Evolutionary conservation across 768 basidiomycete genomes (phyloP).

Genomic region (Phaeotremella skinneri): DNA sequence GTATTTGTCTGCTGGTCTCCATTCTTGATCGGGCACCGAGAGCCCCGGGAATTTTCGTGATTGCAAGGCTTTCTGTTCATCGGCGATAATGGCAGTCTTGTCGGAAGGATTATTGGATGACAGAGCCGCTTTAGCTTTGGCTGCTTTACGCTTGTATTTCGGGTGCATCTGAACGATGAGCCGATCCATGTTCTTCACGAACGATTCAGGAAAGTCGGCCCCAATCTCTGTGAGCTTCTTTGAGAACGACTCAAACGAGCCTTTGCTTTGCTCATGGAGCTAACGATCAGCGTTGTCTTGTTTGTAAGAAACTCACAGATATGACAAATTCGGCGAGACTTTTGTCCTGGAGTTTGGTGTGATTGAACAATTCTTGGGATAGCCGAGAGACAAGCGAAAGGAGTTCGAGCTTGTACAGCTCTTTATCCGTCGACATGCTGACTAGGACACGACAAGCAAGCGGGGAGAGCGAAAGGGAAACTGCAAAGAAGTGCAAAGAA

Average conservation of each 20-base stretch:
- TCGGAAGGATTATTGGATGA: constrained; percentile 21
- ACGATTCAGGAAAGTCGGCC: constrained; percentile 82
- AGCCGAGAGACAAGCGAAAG: constrained; percentile 89
- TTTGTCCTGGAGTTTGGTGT: constrained; percentile 76
- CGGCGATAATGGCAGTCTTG: constrained; percentile 26
- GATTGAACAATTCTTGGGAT: constrained; percentile 87
- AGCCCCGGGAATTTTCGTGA: constrained; percentile 87
- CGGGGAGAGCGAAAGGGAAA: background rate
- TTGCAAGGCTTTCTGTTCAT: constrained; percentile 68
- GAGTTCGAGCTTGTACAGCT: constrained; percentile 88
- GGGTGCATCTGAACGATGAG: constrained; percentile 92
- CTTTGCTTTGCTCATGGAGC: constrained; percentile 77
- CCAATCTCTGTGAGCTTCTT: constrained; percentile 69
- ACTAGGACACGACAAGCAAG: background rate
- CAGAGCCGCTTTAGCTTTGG: constrained; percentile 48
- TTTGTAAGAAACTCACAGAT: constrained; percentile 49
- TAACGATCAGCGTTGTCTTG: constrained; percentile 3
- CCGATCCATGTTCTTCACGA: constrained; percentile 89
- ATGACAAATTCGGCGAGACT: constrained; percentile 94
- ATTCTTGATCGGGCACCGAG: constrained; percentile 72
- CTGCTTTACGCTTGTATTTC: constrained; percentile 77
- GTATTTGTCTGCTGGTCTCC: constrained; percentile 56
- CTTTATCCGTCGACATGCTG: constrained; percentile 50
- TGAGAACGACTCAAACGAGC: constrained; percentile 74
- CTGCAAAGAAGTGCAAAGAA: background rate